Conservation (phyloP, 352 stramenopile genomes). For the Globisporangium cystogenes region DNA sequence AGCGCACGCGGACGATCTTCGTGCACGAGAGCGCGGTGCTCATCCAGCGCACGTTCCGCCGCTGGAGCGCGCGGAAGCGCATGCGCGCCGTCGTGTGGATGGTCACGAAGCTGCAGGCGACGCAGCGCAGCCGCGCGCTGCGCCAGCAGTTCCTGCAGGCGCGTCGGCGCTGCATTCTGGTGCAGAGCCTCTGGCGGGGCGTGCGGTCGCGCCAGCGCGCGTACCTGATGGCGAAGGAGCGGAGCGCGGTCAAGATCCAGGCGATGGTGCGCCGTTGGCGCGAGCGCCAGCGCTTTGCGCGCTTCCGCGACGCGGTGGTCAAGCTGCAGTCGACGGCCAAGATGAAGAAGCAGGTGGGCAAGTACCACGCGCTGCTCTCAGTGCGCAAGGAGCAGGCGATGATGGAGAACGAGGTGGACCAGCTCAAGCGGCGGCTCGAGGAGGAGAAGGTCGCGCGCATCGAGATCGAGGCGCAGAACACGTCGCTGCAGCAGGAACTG, state of each 20-base stretch:
- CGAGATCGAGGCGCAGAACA: constrained; percentile 71
- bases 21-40: constrained; percentile 58
- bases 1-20: constrained; percentile 68
- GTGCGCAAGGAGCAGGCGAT: constrained; percentile 60
- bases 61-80: constrained; percentile 43
- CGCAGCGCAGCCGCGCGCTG: constrained; percentile 41
- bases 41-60: constrained; percentile 51
- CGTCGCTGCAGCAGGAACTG: constrained; percentile 66
- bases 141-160: constrained; percentile 40
- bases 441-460: constrained; percentile 69
- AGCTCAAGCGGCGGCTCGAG: constrained; percentile 68
- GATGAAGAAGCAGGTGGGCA: constrained; percentile 75
- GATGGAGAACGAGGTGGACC: constrained; percentile 75
- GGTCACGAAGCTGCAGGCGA: constrained; percentile 55
- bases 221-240: too few species aligned
- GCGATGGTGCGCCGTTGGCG: constrained; percentile 28
- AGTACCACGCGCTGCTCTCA: constrained; percentile 52
- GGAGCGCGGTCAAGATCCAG: constrained; percentile 42
- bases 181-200: too few species aligned
- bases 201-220: too few species aligned
- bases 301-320: constrained; percentile 30
- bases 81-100: constrained; percentile 45
- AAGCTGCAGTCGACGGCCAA: constrained; percentile 55
- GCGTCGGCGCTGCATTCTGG: constrained; percentile 17
- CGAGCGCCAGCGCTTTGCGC: constrained; percentile 49